A percentile compares a stretch with the other conserved stretches of the same genome.
phyloP scores from a whole-genome alignment of 768 basidiomycete species.

The Brasilioporus rufonigricans region DNA sequence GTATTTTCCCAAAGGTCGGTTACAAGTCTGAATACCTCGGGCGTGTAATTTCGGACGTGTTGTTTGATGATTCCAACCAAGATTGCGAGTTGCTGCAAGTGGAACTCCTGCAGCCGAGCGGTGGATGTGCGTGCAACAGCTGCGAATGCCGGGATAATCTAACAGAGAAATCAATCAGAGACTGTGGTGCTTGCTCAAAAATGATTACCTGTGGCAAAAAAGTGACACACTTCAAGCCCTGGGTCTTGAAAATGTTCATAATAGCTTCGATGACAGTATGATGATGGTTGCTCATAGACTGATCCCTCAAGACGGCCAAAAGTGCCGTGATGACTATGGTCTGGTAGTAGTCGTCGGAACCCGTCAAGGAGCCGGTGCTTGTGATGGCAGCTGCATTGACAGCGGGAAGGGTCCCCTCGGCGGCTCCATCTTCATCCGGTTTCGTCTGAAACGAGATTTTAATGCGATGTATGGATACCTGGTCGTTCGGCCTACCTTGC shows the following conservation, averaged over 20 bases:
- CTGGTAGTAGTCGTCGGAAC: slow-evolving; percentile 95
- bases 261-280: slow-evolving; percentile 95
- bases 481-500: slow-evolving; percentile 61
- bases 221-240: slow-evolving; percentile 92
- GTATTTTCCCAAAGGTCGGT: slow-evolving; percentile 88
- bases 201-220: slow-evolving; percentile 83
- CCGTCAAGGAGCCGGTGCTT: slow-evolving; percentile 56
- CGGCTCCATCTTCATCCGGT: slow-evolving; percentile 61
- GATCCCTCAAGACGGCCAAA: slow-evolving; percentile 84
- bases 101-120: slow-evolving; percentile 85
- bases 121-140: slow-evolving; percentile 79
- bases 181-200: background rate
- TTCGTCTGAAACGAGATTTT: slow-evolving; percentile 40
- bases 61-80: slow-evolving; percentile 96
- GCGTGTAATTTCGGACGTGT: slow-evolving; percentile 90
- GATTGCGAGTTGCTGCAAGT: slow-evolving; percentile 93
- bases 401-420: slow-evolving; percentile 56
- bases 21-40: slow-evolving; percentile 80
- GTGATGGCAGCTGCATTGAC: slow-evolving; percentile 69
- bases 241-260: slow-evolving; percentile 98
- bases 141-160: slow-evolving; percentile 96
- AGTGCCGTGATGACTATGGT: slow-evolving; percentile 90
- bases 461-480: background rate
- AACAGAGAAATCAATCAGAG: slow-evolving; percentile 10
- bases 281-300: slow-evolving; percentile 81